Percentiles rank a stretch among this genome's conserved stretches.
phyloP scores from a whole-genome alignment of 768 basidiomycete species.

The Pisolithus marmoratus region DNA sequence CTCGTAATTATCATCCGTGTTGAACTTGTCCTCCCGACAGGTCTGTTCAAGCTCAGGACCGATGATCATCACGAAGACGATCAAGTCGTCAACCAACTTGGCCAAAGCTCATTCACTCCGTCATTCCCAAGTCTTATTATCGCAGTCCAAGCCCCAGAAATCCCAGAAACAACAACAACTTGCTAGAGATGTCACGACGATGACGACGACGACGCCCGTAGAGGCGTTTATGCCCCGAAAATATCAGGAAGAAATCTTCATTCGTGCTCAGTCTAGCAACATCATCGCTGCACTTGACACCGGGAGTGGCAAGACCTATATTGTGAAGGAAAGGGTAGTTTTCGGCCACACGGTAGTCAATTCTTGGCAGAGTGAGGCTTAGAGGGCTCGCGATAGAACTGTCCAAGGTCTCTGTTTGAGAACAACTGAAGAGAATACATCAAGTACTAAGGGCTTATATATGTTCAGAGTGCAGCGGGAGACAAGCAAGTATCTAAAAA shows the following conservation, averaged over 20 bases:
- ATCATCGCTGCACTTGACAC: slow-evolving; percentile 57
- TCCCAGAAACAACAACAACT: neutral
- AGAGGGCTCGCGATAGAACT: no score
- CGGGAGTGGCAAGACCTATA: slow-evolving; percentile 57
- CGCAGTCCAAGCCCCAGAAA: neutral
- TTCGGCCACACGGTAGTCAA: no score
- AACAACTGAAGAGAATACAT: no score
- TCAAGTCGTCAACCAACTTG: neutral
- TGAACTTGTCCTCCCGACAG: slow-evolving; percentile 8
- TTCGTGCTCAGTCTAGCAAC: slow-evolving; percentile 44
- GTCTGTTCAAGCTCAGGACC: slow-evolving; percentile 9
- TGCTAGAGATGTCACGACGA: slow-evolving; percentile 8
- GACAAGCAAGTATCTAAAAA: no score
- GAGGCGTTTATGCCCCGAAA: slow-evolving; percentile 41
- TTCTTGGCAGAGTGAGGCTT: no score
- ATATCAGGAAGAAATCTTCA: slow-evolving; percentile 54
- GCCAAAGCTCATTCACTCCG: neutral
- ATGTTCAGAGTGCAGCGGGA: no score
- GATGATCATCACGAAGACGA: slow-evolving; percentile 1
- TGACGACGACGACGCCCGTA: slow-evolving; percentile 22
- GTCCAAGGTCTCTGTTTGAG: no score
- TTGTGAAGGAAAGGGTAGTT: no score
- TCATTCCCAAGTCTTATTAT: neutral
- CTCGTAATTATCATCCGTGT: neutral
- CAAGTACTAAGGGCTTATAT: no score